Evolutionary conservation across 2,329 filamentous ascomycete species (phyloP).

Genomic region (Sclerotiophoma versabilis): DNA sequence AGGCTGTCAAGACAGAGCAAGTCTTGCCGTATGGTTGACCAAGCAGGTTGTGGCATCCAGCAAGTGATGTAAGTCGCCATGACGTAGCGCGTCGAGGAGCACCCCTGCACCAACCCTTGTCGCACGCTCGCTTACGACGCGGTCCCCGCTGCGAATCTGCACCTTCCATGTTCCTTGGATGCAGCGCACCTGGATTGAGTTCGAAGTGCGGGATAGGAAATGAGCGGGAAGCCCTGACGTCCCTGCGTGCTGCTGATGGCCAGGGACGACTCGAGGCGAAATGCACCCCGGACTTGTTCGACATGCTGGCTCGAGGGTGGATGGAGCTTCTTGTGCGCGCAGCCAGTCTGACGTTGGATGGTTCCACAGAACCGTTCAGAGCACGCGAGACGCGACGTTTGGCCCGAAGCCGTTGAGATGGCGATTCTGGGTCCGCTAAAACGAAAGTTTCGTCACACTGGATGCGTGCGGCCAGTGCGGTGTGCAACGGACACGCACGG

Average conservation of each 20-base stretch:
- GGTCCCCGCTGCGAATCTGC: constrained; percentile 13
- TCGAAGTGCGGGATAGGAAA: constrained; percentile 12
- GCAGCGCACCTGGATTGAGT: constrained; percentile 7
- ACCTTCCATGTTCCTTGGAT: constrained; percentile 15
- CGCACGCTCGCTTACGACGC: constrained; percentile 24
- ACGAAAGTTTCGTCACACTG: constrained; percentile 13
- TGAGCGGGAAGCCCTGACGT: constrained; percentile 12
- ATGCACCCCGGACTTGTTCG: constrained; percentile 3
- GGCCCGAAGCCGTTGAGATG: constrained; percentile 17
- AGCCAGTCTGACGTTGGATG: neutral
- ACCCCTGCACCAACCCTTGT: constrained; percentile 17
- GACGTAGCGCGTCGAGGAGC: constrained; percentile 28
- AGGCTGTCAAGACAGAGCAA: constrained; percentile 16
- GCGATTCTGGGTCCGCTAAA: constrained; percentile 15
- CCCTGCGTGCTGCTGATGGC: constrained; percentile 13
- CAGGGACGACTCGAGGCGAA: constrained; percentile 14
- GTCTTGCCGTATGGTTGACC: constrained; percentile 25
- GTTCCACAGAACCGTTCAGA: constrained; percentile 7
- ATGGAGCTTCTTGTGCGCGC: neutral
- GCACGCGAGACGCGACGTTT: constrained; percentile 17
- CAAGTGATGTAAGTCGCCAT: constrained; percentile 16
- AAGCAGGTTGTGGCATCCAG: constrained; percentile 30
- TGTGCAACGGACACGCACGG: constrained; percentile 12
- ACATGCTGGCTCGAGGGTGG: neutral
- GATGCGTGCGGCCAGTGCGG: constrained; percentile 7